Evolutionary conservation across 2,329 filamentous ascomycete genomes (phyloP), one percentile per base, ranked within the genome.

Genomic region (Lasiodiplodia hormozganensis): DNA sequence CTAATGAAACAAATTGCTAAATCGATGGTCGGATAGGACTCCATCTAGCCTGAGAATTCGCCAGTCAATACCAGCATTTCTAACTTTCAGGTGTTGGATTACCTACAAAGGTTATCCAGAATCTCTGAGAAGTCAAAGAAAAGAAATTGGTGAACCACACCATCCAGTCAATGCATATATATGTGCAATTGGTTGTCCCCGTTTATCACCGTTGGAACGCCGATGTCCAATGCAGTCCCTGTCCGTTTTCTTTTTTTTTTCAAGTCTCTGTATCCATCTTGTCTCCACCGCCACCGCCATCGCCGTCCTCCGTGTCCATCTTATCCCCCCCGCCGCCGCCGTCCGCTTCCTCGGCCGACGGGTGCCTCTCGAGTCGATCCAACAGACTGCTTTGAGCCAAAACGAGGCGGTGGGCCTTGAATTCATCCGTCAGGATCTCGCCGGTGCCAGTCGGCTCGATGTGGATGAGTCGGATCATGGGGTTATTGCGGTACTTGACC

Each of bases 401-500:
- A 8, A 36, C 28, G n/a, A 56, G 21, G n/a, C 40, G 40, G 10
- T 51, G 58, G 14, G 40, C 25, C 12, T 49, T 47, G 51, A 65
- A 65, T 23, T 52, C 28, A 7, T 38, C 31, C 31, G 62, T 53
- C 8, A 65, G n/a, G 11, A 65, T 54, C 47, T 54, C 12, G 47
- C 23, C 62, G 1, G 31, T 38, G 31, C 62, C 62, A 6, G 18
- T 14, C 18, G n/a, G 14, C 23, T 18, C 28, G 12, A 12, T 10
- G 21, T 40, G 28, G 7, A 40, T 14, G 23, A 65, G 34, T 11
- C 43, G 21, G 23, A 65, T 34, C 31, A 34, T 21, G 28, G 4
- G 1, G 4, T n/a, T 16, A 12, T 54, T 12, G n/a, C 4, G 4
- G 10, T 25, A 10, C 62, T 65, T 65, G 12, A 4, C 2, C 14